Conservation (phyloP, 345 rosid genomes). For the Melaleuca quinquenervia region DNA sequence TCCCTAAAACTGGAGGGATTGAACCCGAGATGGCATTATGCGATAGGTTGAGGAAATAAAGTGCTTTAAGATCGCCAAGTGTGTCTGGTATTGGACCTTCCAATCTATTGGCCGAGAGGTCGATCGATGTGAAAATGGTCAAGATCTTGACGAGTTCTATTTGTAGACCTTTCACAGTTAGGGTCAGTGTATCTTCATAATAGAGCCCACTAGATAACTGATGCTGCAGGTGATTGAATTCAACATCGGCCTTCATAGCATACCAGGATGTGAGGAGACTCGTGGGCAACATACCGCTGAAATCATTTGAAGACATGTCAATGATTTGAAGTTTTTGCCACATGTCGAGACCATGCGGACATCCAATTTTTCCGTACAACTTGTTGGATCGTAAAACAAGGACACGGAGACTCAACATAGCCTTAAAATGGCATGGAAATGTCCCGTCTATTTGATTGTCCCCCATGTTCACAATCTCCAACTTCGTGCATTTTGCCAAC, state of each 20-base stretch:
- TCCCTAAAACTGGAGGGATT: too few species aligned
- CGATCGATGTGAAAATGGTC: background rate
- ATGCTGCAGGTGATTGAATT: background rate
- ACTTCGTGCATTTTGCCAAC: slow-evolving; percentile 1
- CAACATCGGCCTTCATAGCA: background rate
- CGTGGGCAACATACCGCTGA: background rate
- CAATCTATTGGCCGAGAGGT: background rate
- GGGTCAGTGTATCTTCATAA: slow-evolving; percentile 9
- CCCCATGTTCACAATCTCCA: slow-evolving; percentile 31
- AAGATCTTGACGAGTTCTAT: slow-evolving; percentile 12
- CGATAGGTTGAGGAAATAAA: too few species aligned
- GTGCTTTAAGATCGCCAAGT: too few species aligned
- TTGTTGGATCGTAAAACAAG: slow-evolving; percentile 31
- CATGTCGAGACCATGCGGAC: background rate
- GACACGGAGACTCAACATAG: slow-evolving; percentile 5
- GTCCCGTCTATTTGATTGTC: slow-evolving; percentile 14
- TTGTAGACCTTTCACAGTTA: slow-evolving; percentile 27
- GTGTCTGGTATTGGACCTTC: slow-evolving; percentile 6
- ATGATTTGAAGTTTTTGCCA: slow-evolving; percentile 29
- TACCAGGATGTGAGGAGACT: background rate
- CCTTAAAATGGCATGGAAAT: slow-evolving; percentile 23
- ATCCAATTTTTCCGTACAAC: slow-evolving; percentile 18
- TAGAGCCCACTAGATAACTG: background rate
- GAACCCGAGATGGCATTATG: too few species aligned
- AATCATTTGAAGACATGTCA: slow-evolving; percentile 24